phyloP scores from a whole-genome alignment of 495 filamentous ascomycete genomes.

The Lasiosphaeria ovina region DNA sequence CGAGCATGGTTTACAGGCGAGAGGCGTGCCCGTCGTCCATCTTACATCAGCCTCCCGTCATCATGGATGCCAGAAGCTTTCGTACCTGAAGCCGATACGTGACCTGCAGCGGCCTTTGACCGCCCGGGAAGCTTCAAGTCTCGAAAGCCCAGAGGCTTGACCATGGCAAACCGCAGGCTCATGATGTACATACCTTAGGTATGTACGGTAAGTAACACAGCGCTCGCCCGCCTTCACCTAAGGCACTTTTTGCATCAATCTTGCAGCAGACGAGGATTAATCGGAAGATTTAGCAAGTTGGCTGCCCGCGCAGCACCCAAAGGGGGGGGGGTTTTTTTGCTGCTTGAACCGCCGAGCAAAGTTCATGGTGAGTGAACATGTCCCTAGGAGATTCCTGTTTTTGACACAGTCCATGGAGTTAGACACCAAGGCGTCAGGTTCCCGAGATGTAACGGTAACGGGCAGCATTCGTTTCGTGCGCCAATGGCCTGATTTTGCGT shows the following conservation, averaged over 20 bases:
- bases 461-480: too few relatives aligned
- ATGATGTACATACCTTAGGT: not conserved
- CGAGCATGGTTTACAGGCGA: not conserved
- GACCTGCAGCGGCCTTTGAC: not conserved
- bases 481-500: too few relatives aligned
- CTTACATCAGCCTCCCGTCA: conserved; percentile 6
- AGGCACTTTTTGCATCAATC: conserved; percentile 21
- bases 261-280: conserved; percentile 25
- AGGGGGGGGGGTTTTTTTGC: not conserved
- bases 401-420: too few relatives aligned
- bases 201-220: conserved; percentile 8
- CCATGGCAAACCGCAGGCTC: not conserved
- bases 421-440: too few relatives aligned
- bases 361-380: too few relatives aligned
- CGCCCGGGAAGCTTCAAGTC: not conserved
- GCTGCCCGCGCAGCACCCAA: not conserved
- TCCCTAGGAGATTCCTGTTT: too few relatives aligned
- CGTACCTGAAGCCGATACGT: not conserved
- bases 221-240: conserved; percentile 11
- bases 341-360: too few relatives aligned
- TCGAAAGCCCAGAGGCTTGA: not conserved
- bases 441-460: too few relatives aligned
- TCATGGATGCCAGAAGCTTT: not conserved
- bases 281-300: conserved; percentile 14
- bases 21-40: not conserved